These are phyloP conservation scores for Hypomyces rosellus DNA, from an alignment of 2,329 filamentous ascomycete genomes.

Conservation along the genomic window DNA sequence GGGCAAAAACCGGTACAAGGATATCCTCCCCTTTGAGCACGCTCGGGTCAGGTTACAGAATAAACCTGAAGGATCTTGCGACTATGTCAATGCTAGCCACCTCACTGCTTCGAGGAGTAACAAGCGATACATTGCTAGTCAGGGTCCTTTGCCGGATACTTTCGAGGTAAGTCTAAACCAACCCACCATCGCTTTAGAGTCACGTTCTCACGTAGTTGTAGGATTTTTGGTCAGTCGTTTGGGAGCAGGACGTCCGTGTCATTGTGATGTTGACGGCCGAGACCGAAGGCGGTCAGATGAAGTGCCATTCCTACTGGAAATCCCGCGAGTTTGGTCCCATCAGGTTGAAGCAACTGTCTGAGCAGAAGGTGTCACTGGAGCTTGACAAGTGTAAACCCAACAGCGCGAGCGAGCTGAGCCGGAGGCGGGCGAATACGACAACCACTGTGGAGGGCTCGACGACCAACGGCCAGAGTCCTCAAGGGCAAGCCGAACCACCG, in stretches of 20 bases:
- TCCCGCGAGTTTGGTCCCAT: slow-evolving; percentile 71
- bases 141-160: slow-evolving; percentile 86
- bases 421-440: slow-evolving; percentile 50
- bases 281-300: slow-evolving; percentile 84
- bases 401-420: slow-evolving; percentile 32
- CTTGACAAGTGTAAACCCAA: slow-evolving; percentile 43
- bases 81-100: slow-evolving; percentile 94
- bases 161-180: slow-evolving; percentile 60
- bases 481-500: slow-evolving; percentile 50
- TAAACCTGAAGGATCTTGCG: slow-evolving; percentile 62
- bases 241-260: slow-evolving; percentile 92
- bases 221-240: slow-evolving; percentile 98
- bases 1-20: slow-evolving; percentile 93
- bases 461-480: slow-evolving; percentile 16
- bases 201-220: slow-evolving; percentile 33
- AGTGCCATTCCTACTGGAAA: slow-evolving; percentile 93
- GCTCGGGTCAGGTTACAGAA: slow-evolving; percentile 74
- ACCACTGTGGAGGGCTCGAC: slow-evolving; percentile 35
- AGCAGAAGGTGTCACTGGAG: slow-evolving; percentile 76
- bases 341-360: slow-evolving; percentile 68
- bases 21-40: slow-evolving; percentile 95
- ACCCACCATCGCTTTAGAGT: background rate
- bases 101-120: slow-evolving; percentile 74
- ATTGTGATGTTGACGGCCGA: slow-evolving; percentile 97
- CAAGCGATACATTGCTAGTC: slow-evolving; percentile 91